Evolutionary conservation across 805 yeast species (phyloP), one percentile per base, ranked within the genome.

Genomic region (Clavispora fructus): DNA sequence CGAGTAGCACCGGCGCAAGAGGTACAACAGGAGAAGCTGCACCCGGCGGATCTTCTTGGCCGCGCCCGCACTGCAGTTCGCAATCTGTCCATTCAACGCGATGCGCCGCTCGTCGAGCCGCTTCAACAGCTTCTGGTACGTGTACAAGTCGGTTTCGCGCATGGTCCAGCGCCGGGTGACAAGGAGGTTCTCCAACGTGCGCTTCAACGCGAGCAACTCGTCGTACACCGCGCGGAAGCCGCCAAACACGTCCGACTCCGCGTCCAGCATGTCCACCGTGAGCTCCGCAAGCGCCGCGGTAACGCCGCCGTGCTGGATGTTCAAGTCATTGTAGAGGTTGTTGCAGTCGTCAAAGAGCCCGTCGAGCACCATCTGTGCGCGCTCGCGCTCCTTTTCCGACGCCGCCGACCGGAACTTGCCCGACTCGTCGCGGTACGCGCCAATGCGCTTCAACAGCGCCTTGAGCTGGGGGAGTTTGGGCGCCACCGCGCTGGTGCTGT

Each of bases 81-180:
- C 23, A 9, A 26, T 12, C 39, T 26, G 38, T 4, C 39, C 14
- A 41, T 54, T 60, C 40, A 65, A 54, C 17, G 77, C 71, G 7
- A 83, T 74, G 57, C 97, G 75, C 51, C 77, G 61, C 43, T 82
- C 85, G 61, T 92, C 97, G 50, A 94, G 82, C 47, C 73, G 77
- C 57, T 80, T 83, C 51, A 94, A 72, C 51, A 75, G 74, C 58
- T 83, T 81, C 65, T 90, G 96, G 62, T 87, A 91, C 41, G 77
- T 75, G 68, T 86, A 94, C 50, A 94, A 74, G 67, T 94, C 99
- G 0, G 99, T 94, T 59, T 91, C 96, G 60, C 99, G 80, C 69
- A 94, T 73, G 2, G 98, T 92, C 99, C 99, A 94, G 63, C 99
- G 79, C 65, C 97, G 83, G 3, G 99, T 94, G 39, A 94, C 81